phyloP scores from a whole-genome alignment of 1,284 basidiomycete species.

The Dichomitus squalens region DNA sequence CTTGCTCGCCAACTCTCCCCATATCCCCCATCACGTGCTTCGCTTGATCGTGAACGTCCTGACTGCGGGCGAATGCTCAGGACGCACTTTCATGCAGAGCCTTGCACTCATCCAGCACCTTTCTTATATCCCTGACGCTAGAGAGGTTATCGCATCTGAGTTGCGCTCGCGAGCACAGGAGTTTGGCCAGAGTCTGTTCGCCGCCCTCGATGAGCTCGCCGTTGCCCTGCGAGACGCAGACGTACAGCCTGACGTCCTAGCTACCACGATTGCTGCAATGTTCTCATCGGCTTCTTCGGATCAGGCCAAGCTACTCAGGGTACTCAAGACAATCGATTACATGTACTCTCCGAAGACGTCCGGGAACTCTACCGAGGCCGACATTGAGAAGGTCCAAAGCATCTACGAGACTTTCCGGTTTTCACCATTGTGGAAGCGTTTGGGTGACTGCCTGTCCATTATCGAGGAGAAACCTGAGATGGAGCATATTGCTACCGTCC shows the following conservation, averaged over 20 bases:
- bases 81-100: conserved; percentile 90
- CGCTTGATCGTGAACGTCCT: conserved; percentile 93
- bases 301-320: conserved; percentile 90
- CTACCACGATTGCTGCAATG: conserved; percentile 75
- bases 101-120: conserved; percentile 88
- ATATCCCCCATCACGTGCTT: conserved; percentile 80
- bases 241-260: conserved; percentile 55
- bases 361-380: conserved; percentile 41
- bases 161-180: conserved; percentile 84
- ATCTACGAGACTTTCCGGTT: conserved; percentile 92
- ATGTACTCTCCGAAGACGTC: conserved; percentile 78
- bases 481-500: conserved; percentile 87
- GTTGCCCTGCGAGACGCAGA: conserved; percentile 52
- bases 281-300: conserved; percentile 92
- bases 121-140: conserved; percentile 83
- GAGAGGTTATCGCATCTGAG: conserved; percentile 87
- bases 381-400: conserved; percentile 79
- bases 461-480: conserved; percentile 82
- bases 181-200: conserved; percentile 74
- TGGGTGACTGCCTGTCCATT: conserved; percentile 83
- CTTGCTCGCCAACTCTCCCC: conserved; percentile 73
- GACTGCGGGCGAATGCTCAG: conserved; percentile 94
- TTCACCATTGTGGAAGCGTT: conserved; percentile 80
- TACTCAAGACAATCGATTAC: conserved; percentile 95
- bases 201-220: conserved; percentile 79